Evolutionary conservation across 805 yeast species (phyloP), one percentile per base, ranked within the genome.

Genomic region (Lachancea kluyveri): DNA sequence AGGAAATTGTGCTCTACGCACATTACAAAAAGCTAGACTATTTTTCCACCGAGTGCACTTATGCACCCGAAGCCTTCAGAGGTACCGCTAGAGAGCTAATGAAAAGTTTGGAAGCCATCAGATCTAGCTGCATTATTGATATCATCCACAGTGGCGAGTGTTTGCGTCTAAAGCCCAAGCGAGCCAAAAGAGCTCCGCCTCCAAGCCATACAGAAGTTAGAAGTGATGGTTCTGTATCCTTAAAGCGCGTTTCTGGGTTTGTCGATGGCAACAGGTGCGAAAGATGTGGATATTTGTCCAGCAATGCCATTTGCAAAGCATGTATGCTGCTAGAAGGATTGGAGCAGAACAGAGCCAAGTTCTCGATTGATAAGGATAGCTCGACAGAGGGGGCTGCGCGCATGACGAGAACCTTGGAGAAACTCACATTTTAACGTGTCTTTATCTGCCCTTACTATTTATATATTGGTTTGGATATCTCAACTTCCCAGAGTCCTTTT

Each of bases 31-130:
- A 87, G 50, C 66, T 92, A 31, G 99, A 92, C 60, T 92, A 92
- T 54, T 92, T 92, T 55, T 83, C 95, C 7, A 92, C 99, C 0
- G 99, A 92, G 52, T 92, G 99, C 56, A 80, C 96, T 0, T 92
- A 92, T 62, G 95, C 98, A 0, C 97, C 99, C 2, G 98, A 92
- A 55, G 97, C 99, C 0, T 92, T 92, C 51, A 68, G 99, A 44
- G 99, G 99, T 12, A 92, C 97, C 0, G 96, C 98, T 0, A 72
- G 99, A 52, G 86, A 87, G 37, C 65, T 92, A 17, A 77, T 92
- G 68, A 92, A 92, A 59, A 83, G 86, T 42, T 62, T 92, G 24
- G 98, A 92, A 53, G 74, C 90, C 3, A 77, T 88, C 1, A 70
- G 96, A 46, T 96, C 98, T 10, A 78, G 92, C 21, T 81, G 96